Conservation (phyloP, 2,329 filamentous ascomycete genomes). For the Aspergillus melleus region DNA sequence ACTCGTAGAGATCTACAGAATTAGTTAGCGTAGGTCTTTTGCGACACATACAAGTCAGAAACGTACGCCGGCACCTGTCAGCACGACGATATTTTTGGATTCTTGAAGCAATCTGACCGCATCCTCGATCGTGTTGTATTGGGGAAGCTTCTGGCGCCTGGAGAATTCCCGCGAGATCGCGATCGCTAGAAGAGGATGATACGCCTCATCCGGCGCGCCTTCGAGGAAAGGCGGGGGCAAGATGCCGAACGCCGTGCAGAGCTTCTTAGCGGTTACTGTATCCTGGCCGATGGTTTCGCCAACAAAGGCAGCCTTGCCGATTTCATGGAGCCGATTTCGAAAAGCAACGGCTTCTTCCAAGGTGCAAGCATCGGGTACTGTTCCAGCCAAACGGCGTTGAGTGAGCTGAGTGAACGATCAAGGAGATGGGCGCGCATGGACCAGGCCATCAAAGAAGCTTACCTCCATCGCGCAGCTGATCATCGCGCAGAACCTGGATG, state of each 20-base stretch:
- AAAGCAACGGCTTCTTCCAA: constrained; percentile 68
- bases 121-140: constrained; percentile 85
- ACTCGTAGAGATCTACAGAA: constrained; percentile 75
- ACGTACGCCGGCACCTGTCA: constrained; percentile 80
- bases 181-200: constrained; percentile 71
- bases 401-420: constrained; percentile 1
- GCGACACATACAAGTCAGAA: background rate
- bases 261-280: constrained; percentile 73
- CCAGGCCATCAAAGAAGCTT: constrained; percentile 36
- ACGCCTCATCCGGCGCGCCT: constrained; percentile 69
- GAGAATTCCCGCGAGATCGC: constrained; percentile 78
- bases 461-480: constrained; percentile 48
- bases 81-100: constrained; percentile 81
- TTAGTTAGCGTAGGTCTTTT: constrained; percentile 5
- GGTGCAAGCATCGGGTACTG: constrained; percentile 59
- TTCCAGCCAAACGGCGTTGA: background rate
- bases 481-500: constrained; percentile 59
- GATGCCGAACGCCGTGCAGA: constrained; percentile 84
- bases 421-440: constrained; percentile 1
- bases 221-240: constrained; percentile 72
- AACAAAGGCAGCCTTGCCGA: constrained; percentile 78
- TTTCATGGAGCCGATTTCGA: constrained; percentile 68
- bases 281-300: constrained; percentile 68
- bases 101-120: constrained; percentile 74
- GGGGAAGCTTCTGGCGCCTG: constrained; percentile 74